phyloP scores from a whole-genome alignment of 441 rosid genomes.

The Erodium trifolium region DNA sequence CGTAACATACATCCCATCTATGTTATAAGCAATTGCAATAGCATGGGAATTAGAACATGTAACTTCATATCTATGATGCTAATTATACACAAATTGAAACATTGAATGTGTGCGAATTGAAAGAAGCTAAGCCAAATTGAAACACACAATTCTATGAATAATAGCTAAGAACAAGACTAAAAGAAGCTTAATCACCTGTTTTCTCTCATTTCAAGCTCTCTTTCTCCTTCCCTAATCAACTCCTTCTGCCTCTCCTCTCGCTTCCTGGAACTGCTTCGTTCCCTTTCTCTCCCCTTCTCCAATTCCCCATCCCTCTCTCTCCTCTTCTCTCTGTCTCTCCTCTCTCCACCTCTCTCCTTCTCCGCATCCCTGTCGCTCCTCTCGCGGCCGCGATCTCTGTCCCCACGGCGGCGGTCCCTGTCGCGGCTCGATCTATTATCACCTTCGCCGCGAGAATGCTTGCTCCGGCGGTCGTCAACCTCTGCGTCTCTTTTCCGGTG shows the following conservation, averaged over 20 bases:
- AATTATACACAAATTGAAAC: not conserved
- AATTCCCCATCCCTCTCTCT: conserved; percentile 25
- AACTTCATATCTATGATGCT: not conserved
- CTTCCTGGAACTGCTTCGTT: conserved; percentile 46
- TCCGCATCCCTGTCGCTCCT: conserved; percentile 21
- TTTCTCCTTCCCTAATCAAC: conserved; percentile 17
- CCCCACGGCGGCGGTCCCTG: conserved; percentile 12
- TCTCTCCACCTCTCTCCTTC: conserved; percentile 12
- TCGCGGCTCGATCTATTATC: conserved; percentile 51
- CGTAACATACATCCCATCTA: not conserved
- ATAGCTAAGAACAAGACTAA: too few species aligned
- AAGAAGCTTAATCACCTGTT: conserved; percentile 38
- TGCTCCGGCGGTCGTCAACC: conserved; percentile 38
- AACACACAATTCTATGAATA: too few species aligned
- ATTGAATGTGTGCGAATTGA: not conserved
- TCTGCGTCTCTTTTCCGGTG: conserved; percentile 55
- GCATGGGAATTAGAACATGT: not conserved
- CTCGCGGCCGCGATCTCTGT: conserved; percentile 16
- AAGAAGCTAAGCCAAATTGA: not conserved
- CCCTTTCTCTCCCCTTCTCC: conserved; percentile 28
- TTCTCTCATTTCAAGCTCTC: conserved; percentile 41
- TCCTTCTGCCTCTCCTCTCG: conserved; percentile 28
- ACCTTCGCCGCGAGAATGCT: conserved; percentile 40
- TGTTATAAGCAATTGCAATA: not conserved
- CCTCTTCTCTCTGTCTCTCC: conserved; percentile 28